phyloP scores from a whole-genome alignment of 2,329 filamentous ascomycete species.

The Venturia nashicola region DNA sequence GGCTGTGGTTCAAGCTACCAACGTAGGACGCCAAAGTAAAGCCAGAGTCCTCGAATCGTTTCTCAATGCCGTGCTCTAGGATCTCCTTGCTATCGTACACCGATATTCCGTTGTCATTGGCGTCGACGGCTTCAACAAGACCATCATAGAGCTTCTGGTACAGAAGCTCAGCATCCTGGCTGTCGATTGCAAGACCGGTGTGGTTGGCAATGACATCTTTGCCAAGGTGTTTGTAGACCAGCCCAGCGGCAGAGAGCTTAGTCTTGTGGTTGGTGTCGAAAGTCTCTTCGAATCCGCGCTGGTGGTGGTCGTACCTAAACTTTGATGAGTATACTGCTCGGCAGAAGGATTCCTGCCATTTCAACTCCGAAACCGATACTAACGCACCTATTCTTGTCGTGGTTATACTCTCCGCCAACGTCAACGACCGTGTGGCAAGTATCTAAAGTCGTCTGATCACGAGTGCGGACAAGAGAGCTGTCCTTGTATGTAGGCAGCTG shows the following conservation, averaged over 20 bases:
- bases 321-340: too few species aligned
- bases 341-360: too few species aligned
- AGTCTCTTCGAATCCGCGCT: slow-evolving; percentile 74
- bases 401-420: slow-evolving; percentile 90
- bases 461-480: slow-evolving; percentile 70
- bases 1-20: slow-evolving; percentile 64
- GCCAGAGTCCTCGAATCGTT: slow-evolving; percentile 70
- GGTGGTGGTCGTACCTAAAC: slow-evolving; percentile 79
- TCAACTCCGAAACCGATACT: background rate
- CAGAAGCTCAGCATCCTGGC: slow-evolving; percentile 58
- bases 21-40: slow-evolving; percentile 81
- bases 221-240: slow-evolving; percentile 95
- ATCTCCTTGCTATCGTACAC: slow-evolving; percentile 63
- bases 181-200: slow-evolving; percentile 43
- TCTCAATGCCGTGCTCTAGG: slow-evolving; percentile 58
- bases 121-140: slow-evolving; percentile 93
- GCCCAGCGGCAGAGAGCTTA: slow-evolving; percentile 84
- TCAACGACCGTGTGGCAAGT: slow-evolving; percentile 93
- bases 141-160: slow-evolving; percentile 84
- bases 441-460: slow-evolving; percentile 65
- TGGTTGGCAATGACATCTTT: slow-evolving; percentile 64
- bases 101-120: slow-evolving; percentile 91
- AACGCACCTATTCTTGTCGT: slow-evolving; percentile 49
- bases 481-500: slow-evolving; percentile 68
- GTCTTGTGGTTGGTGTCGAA: slow-evolving; percentile 68